A percentile compares a stretch with the other conserved stretches of the same genome.
Conservation (phyloP, 148 eudicot genomes). For the Pouteria glomerata region DNA sequence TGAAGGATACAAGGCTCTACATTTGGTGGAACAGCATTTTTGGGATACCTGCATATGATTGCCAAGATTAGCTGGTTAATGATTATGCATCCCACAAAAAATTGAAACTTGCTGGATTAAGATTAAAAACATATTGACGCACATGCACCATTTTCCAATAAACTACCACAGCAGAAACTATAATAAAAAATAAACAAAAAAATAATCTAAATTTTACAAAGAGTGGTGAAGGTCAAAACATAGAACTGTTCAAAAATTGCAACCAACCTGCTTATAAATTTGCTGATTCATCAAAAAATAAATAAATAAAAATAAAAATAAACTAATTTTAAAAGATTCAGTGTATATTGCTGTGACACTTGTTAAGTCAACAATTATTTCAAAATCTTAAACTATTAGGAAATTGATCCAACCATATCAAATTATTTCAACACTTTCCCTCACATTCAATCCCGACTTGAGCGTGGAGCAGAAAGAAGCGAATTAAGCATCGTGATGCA, state of each 20-base stretch:
- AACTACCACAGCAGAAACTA: neutral
- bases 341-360: too few species aligned
- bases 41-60: constrained; percentile 60
- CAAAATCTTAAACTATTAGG: too few species aligned
- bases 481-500: too few species aligned
- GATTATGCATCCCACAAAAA: neutral
- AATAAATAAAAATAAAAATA: too few species aligned
- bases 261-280: neutral
- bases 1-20: constrained; percentile 91
- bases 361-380: too few species aligned
- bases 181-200: neutral
- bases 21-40: constrained; percentile 73
- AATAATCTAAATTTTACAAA: neutral
- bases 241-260: neutral
- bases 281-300: constrained; percentile 1
- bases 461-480: too few species aligned
- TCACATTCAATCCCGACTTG: too few species aligned
- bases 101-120: neutral
- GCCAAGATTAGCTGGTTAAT: constrained; percentile 7
- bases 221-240: neutral
- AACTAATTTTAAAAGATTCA: too few species aligned
- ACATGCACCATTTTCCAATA: neutral
- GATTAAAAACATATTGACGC: constrained; percentile 1
- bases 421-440: too few species aligned
- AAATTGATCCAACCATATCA: too few species aligned